These are phyloP conservation scores for Colletotrichum higginsianum DNA, from an alignment of 2,329 filamentous ascomycete genomes.

Conservation along the genomic window DNA sequence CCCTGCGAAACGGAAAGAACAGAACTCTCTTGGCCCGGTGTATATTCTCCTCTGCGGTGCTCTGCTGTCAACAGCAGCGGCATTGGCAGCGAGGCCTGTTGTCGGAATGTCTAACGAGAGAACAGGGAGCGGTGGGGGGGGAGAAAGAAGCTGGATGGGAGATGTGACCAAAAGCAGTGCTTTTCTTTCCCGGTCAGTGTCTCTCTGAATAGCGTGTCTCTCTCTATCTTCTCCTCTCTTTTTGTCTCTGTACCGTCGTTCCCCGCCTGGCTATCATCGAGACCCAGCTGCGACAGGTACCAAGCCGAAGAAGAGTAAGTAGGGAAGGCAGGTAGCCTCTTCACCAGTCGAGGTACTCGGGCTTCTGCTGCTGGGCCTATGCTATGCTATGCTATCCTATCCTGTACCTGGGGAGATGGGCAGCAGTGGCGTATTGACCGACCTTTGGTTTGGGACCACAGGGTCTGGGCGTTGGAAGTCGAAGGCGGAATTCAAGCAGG, in stretches of 20 bases:
- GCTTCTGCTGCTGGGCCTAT: conserved; percentile 15
- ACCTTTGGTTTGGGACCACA: conserved; percentile 34
- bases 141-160: conserved; percentile 32
- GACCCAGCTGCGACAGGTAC: conserved; percentile 25
- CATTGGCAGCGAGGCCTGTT: neutral
- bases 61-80: conserved; percentile 4
- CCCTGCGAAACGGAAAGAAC: conserved; percentile 26
- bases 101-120: conserved; percentile 33
- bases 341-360: conserved; percentile 16
- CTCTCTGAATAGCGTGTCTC: conserved; percentile 26
- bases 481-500: conserved; percentile 40
- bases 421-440: conserved; percentile 34
- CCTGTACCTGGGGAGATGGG: conserved; percentile 26
- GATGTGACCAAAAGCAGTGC: conserved; percentile 36
- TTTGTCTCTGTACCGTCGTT: conserved; percentile 21
- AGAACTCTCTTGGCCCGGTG: neutral
- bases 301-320: conserved; percentile 21
- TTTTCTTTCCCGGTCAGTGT: conserved; percentile 37
- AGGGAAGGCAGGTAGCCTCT: neutral
- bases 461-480: conserved; percentile 38
- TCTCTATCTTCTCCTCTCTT: conserved; percentile 4
- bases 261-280: conserved; percentile 18
- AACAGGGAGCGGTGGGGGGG: conserved; percentile 7
- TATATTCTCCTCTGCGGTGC: conserved; percentile 2
- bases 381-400: too few relatives aligned